Evolutionary conservation across 78 protist species (phyloP).

Genomic region (Anaeramoeba flamelloides): DNA sequence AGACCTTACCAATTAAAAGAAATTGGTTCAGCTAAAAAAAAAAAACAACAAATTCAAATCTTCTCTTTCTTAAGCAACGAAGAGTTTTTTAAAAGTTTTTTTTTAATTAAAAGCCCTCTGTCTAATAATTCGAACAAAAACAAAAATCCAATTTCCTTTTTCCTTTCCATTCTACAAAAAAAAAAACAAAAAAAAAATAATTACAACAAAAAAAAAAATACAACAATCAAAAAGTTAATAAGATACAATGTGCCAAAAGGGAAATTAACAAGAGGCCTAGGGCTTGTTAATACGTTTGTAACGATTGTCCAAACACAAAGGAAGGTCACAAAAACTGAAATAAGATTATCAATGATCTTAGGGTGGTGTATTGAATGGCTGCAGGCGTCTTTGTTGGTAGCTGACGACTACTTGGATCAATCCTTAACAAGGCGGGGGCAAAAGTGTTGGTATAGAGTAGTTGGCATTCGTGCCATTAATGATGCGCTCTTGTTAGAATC

Average conservation of each 20-base stretch:
- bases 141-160: no score
- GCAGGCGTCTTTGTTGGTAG: conserved; percentile 82
- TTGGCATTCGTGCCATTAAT: conserved; percentile 72
- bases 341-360: neutral
- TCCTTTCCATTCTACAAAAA: no score
- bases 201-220: no score
- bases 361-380: conserved; percentile 16
- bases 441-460: conserved; percentile 67
- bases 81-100: no score
- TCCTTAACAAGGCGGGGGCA: conserved; percentile 63
- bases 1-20: no score
- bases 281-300: neutral
- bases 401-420: conserved; percentile 93
- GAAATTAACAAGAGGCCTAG: neutral
- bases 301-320: neutral
- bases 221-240: neutral
- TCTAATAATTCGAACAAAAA: no score
- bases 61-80: no score
- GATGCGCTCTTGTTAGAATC: conserved; percentile 39
- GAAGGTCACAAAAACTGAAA: neutral
- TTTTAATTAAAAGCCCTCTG: no score
- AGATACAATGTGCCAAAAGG: neutral
- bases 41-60: no score
- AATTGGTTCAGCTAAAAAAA: no score
- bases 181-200: no score